phyloP scores from a whole-genome alignment of 1,139 yeast genomes.

The Hyphopichia pseudoburtonii region DNA sequence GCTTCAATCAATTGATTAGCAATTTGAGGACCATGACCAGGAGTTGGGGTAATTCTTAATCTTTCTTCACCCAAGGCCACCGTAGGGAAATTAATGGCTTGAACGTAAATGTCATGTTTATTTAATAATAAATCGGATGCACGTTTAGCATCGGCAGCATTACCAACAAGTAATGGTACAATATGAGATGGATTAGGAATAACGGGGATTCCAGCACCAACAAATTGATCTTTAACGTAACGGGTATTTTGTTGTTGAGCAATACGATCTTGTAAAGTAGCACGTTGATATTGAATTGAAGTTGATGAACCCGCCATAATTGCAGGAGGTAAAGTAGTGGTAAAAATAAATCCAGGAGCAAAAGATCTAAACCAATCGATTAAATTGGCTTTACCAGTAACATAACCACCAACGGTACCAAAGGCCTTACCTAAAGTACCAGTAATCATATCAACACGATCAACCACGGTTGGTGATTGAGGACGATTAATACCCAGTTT shows the following conservation, averaged over 20 bases:
- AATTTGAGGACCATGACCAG: conserved; percentile 82
- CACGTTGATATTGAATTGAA: conserved; percentile 82
- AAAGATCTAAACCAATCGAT: conserved; percentile 95
- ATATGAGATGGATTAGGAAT: conserved; percentile 97
- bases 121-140: conserved; percentile 88
- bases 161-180: conserved; percentile 92
- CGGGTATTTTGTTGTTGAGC: conserved; percentile 84
- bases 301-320: conserved; percentile 93
- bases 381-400: conserved; percentile 81
- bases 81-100: conserved; percentile 97
- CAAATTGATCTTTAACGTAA: conserved; percentile 75
- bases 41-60: conserved; percentile 95
- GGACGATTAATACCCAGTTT: conserved; percentile 62
- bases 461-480: conserved; percentile 61
- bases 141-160: conserved; percentile 85
- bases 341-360: conserved; percentile 97
- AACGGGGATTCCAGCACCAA: conserved; percentile 81
- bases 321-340: conserved; percentile 96
- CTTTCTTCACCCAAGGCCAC: conserved; percentile 96
- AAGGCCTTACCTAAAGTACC: conserved; percentile 97
- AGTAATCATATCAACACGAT: conserved; percentile 91
- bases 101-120: conserved; percentile 87
- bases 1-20: conserved; percentile 77
- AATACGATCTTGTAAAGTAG: conserved; percentile 74
- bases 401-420: conserved; percentile 97